Conservation (phyloP, 805 yeast species). For the Ogataea minuta region DNA sequence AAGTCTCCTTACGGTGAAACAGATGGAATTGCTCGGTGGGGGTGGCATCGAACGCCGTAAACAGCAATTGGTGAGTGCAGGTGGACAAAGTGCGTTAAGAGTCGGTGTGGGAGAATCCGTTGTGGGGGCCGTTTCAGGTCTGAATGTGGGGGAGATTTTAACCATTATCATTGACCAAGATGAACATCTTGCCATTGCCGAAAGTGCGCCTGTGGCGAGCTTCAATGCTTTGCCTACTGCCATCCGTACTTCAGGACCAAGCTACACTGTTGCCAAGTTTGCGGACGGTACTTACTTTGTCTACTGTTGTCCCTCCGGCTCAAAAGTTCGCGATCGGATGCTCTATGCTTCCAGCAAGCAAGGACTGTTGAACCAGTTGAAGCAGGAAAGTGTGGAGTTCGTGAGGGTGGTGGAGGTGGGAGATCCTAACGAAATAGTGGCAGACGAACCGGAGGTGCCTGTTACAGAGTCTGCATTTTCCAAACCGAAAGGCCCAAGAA, state of each 20-base stretch:
- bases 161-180: constrained; percentile 15
- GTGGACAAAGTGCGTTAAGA: constrained; percentile 14
- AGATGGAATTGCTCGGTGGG: constrained; percentile 38
- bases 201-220: constrained; percentile 2
- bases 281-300: constrained; percentile 52
- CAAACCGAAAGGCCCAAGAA: constrained; percentile 73
- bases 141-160: constrained; percentile 9
- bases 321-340: constrained; percentile 90
- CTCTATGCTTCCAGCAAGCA: constrained; percentile 79
- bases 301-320: constrained; percentile 86
- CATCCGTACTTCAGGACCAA: constrained; percentile 48
- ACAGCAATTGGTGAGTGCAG: constrained; percentile 23
- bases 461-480: constrained; percentile 35
- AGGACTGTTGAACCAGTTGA: constrained; percentile 54
- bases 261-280: constrained; percentile 53
- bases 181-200: constrained; percentile 17
- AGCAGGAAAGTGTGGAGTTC: constrained; percentile 37
- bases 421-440: constrained; percentile 65
- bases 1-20: constrained; percentile 44
- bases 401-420: constrained; percentile 64
- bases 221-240: constrained; percentile 28
- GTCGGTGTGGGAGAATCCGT: constrained; percentile 11
- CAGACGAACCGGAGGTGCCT: constrained; percentile 35
- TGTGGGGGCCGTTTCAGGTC: constrained; percentile 3
- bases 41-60: constrained; percentile 30